Evolutionary conservation across 441 rosid genomes (phyloP).

Genomic region (Brassica hybrid): DNA sequence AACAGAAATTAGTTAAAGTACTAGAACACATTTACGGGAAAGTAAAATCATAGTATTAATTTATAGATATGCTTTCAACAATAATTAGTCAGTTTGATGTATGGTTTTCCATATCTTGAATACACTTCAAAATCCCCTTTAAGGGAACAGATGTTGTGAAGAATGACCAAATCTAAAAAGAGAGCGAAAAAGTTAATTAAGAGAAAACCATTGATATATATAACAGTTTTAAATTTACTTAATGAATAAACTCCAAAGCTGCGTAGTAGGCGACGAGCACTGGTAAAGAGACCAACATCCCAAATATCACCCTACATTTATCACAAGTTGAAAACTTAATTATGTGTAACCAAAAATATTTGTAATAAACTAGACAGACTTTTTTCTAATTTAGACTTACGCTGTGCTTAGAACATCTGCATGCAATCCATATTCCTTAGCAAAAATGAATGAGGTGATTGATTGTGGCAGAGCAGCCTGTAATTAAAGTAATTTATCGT

Average conservation of each 20-base stretch:
- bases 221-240: slow-evolving; percentile 8
- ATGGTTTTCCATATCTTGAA: slow-evolving; percentile 19
- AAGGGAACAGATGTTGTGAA: neutral
- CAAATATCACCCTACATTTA: slow-evolving; percentile 83
- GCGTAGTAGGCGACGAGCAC: slow-evolving; percentile 78
- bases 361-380: neutral
- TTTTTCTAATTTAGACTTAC: slow-evolving; percentile 47
- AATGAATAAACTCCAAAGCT: slow-evolving; percentile 59
- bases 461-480: slow-evolving; percentile 95
- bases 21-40: neutral
- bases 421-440: slow-evolving; percentile 86
- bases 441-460: slow-evolving; percentile 84
- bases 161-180: slow-evolving; percentile 7
- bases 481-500: slow-evolving; percentile 7
- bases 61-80: neutral
- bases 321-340: slow-evolving; percentile 1
- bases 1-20: neutral
- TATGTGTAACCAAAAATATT: neutral
- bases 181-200: neutral
- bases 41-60: neutral
- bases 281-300: slow-evolving; percentile 75
- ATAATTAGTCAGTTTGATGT: slow-evolving; percentile 8
- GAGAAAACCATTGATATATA: neutral
- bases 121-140: slow-evolving; percentile 16
- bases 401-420: slow-evolving; percentile 94